Evolutionary conservation across 1,284 basidiomycete genomes (phyloP).

Genomic region (Malassezia caprae): DNA sequence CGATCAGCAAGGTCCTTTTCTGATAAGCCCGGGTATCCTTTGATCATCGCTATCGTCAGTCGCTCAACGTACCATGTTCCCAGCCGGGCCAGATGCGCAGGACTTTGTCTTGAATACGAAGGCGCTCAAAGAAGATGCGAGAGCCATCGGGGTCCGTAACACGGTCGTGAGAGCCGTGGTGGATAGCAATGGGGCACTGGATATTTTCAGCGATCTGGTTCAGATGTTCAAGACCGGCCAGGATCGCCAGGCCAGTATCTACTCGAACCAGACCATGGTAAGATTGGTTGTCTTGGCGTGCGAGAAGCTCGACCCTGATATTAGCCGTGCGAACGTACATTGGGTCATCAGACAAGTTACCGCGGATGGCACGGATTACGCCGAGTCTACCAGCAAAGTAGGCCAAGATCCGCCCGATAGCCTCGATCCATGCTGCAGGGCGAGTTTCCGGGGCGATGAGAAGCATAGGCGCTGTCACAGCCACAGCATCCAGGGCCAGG

Average conservation of each 20-base stretch:
- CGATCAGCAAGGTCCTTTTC: slow-evolving; percentile 29
- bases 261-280: slow-evolving; percentile 53
- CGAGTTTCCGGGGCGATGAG: slow-evolving; percentile 49
- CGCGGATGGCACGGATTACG: slow-evolving; percentile 50
- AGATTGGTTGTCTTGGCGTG: slow-evolving; percentile 48
- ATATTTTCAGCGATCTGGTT: slow-evolving; percentile 45
- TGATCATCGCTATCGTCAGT: slow-evolving; percentile 42
- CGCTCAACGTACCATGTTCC: slow-evolving; percentile 48
- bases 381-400: slow-evolving; percentile 50
- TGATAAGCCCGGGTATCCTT: slow-evolving; percentile 41
- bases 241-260: slow-evolving; percentile 51
- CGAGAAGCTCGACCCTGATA: slow-evolving; percentile 43
- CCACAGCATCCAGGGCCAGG: slow-evolving; percentile 43
- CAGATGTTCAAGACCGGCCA: slow-evolving; percentile 50
- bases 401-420: slow-evolving; percentile 47
- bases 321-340: not conserved
- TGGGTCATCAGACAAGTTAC: slow-evolving; percentile 54
- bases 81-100: slow-evolving; percentile 52
- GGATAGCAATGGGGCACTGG: slow-evolving; percentile 50
- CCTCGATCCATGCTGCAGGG: slow-evolving; percentile 48
- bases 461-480: slow-evolving; percentile 51
- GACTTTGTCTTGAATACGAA: slow-evolving; percentile 50
- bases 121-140: slow-evolving; percentile 48
- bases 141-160: slow-evolving; percentile 51
- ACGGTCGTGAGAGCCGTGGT: slow-evolving; percentile 52